Evolutionary conservation across 1,284 basidiomycete genomes (phyloP).

Genomic region (Microbotryum violaceum): DNA sequence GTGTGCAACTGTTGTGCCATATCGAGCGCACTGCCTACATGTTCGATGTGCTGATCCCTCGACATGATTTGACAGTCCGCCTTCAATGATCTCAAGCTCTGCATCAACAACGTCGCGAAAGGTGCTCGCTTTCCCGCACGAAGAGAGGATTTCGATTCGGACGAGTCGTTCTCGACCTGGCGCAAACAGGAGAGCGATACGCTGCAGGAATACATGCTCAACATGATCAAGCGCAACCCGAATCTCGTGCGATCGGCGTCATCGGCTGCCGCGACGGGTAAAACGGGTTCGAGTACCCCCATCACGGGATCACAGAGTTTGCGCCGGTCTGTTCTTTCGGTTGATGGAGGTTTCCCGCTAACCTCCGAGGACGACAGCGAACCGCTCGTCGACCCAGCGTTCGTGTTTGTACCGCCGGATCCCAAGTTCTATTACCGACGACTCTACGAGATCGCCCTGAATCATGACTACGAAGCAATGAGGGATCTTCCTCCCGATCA

Average conservation of each 20-base stretch:
- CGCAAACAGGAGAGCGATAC: conserved; percentile 71
- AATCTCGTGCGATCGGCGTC: conserved; percentile 53
- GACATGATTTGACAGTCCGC: conserved; percentile 53
- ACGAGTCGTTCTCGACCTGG: conserved; percentile 77
- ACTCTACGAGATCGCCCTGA: conserved; percentile 73
- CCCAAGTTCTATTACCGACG: conserved; percentile 76
- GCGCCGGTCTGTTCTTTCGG: conserved; percentile 34
- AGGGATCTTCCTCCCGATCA: conserved; percentile 85
- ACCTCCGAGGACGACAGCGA: conserved; percentile 43
- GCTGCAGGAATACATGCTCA: conserved; percentile 78
- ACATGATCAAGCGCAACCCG: conserved; percentile 79
- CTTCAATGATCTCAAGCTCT: conserved; percentile 75
- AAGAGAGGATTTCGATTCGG: conserved; percentile 73
- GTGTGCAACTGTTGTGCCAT: conserved; percentile 40
- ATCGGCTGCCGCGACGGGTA: conserved; percentile 1
- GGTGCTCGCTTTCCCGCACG: conserved; percentile 68
- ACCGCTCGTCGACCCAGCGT: conserved; percentile 43
- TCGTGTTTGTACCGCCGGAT: conserved; percentile 85
- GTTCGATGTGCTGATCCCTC: conserved; percentile 6
- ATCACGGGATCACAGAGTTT: neutral
- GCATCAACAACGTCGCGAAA: conserved; percentile 82
- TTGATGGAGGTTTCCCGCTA: conserved; percentile 37
- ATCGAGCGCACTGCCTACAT: conserved; percentile 19
- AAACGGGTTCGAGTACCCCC: neutral
- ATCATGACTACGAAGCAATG: conserved; percentile 82